A percentile compares a stretch with the other conserved stretches of the same genome.
phyloP scores from a whole-genome alignment of 192 early-diverging fungal species.

The Cladochytrium replicatum region DNA sequence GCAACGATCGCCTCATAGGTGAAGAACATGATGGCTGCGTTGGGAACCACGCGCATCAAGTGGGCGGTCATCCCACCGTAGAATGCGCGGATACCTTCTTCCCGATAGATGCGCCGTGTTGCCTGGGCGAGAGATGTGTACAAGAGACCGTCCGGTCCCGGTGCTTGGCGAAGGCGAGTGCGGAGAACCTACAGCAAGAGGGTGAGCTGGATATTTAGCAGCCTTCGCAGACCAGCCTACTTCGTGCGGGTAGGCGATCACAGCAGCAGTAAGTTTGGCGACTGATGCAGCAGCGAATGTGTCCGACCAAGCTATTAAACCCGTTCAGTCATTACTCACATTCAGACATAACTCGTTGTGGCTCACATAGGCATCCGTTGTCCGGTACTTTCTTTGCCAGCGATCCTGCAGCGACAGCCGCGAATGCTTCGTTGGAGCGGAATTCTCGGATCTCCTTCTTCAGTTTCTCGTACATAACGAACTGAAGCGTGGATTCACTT shows the following conservation, averaged over 20 bases:
- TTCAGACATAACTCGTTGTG: too few relatives aligned
- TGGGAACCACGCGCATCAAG: slow-evolving; percentile 88
- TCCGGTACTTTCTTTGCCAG: too few relatives aligned
- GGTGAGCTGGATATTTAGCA: too few relatives aligned
- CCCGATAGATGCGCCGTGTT: slow-evolving; percentile 42
- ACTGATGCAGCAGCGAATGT: slow-evolving; percentile 71
- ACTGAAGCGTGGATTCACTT: slow-evolving; percentile 85
- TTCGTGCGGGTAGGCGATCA: slow-evolving; percentile 91
- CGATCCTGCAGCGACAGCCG: too few relatives aligned
- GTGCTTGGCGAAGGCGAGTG: slow-evolving; percentile 81
- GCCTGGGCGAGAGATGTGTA: slow-evolving; percentile 62
- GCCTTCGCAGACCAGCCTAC: slow-evolving; percentile 28
- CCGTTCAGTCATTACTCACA: too few relatives aligned
- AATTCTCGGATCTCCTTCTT: too few relatives aligned
- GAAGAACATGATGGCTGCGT: slow-evolving; percentile 91
- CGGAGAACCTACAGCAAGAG: slow-evolving; percentile 37
- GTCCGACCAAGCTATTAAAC: slow-evolving; percentile 74
- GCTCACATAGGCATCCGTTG: too few relatives aligned
- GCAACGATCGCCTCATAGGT: slow-evolving; percentile 56
- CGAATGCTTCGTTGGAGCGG: too few relatives aligned
- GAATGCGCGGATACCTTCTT: slow-evolving; percentile 77
- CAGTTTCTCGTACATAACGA: slow-evolving; percentile 90
- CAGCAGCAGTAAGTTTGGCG: slow-evolving; percentile 80
- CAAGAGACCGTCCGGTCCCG: slow-evolving; percentile 55
- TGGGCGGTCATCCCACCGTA: slow-evolving; percentile 94